Evolutionary conservation across 1,284 basidiomycete species (phyloP), one percentile per base, ranked within the genome.

Genomic region (Sanghuangporus weigelae): DNA sequence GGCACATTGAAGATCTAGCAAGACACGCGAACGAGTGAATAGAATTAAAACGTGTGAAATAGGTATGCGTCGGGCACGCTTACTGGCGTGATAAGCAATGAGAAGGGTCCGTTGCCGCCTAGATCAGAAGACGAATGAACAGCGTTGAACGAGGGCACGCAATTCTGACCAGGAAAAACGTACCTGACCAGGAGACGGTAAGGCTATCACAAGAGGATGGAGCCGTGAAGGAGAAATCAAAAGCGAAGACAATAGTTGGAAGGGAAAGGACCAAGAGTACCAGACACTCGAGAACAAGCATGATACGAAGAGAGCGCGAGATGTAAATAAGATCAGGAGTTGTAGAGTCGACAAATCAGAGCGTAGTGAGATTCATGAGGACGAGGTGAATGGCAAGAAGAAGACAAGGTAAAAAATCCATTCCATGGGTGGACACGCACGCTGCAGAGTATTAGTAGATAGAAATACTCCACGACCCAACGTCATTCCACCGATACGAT

Each of bases 91-190:
- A 92, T 66, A 26, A 80, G 69, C 39, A 91, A 74, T 62, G 78
- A 69, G 69, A 85, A 91, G 5, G 90, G 90, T 44, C 81, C 73
- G 7, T 73, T 77, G 23, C 89, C 90, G 64, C 87, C 89, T 88
- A 64, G 6, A 44, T 38, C 60, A 42, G 42, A 35, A 59, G 54
- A 40, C 66, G 57, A 59, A 31, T 48, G 60, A 60, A 59, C 60
- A 49, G 40, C 57, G 65, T 59, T 63, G 35, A 19, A 23, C 42
- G 36, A 57, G 14, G 60, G 58, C 39, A 53, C 56, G 60, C 42
- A 59, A 50, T 26, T 42, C 21, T 42, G 38, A 23, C 21, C 11
- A 23, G 39, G 54, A 11, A 1, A 31, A 40, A 71, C 78, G 69
- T 68, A 88, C 89, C 89, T 66, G 78, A 77, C 88, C 89, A 91